Base-by-base conservation (phyloP, 1,284 basidiomycete species). In the Clitocybe nebularis region DNA sequence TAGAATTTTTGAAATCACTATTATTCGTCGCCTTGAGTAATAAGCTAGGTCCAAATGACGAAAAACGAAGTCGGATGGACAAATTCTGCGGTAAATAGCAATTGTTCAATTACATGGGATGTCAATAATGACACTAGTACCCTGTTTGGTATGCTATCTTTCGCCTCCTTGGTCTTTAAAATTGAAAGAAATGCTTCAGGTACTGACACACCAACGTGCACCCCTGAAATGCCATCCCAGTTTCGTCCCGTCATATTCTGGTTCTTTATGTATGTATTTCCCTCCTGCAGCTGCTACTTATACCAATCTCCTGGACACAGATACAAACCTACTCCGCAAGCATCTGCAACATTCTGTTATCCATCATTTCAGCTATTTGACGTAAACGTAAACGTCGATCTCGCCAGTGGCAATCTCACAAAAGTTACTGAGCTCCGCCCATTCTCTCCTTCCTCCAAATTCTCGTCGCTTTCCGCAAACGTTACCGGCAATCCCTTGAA, bases 221-320 rank as follows among this genome's bases (percentile, higher is more conserved):
- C 23, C 4, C 28, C 49, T 24, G 4, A 37, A 14, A 46, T 51
- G 3, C 59, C 63, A 0, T 50, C 57, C 5, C 62, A 70, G 36
- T 74, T 72, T 32, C 63, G 58, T 9, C 74, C 75, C 0, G 64
- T 75, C n/a, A 61, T 75, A 6, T 76, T 78, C 55, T 79, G 76
- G 77, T 75, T 75, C 53, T 77, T 78, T 57, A 67, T 68, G 49
- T 72, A 54, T 45, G 64, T 51, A 9, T 10, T 38, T 19, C 21
- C 8, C n/a, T 36, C 23, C 10, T 34, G 17, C 1, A 21, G 9
- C 6, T 24, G 24, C 8, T 21, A 3, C 36, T 21, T 14, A 28
- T 9, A 36, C 14, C 20, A 35, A 19, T 10, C 20, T 23, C 25
- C 19, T 33, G 6, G 7, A 32, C 26, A 11, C 30, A 61, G 59